A percentile compares a stretch with the other conserved stretches of the same genome.
Conservation (phyloP, 495 filamentous ascomycete species). For the Daldinia caldariorum region DNA sequence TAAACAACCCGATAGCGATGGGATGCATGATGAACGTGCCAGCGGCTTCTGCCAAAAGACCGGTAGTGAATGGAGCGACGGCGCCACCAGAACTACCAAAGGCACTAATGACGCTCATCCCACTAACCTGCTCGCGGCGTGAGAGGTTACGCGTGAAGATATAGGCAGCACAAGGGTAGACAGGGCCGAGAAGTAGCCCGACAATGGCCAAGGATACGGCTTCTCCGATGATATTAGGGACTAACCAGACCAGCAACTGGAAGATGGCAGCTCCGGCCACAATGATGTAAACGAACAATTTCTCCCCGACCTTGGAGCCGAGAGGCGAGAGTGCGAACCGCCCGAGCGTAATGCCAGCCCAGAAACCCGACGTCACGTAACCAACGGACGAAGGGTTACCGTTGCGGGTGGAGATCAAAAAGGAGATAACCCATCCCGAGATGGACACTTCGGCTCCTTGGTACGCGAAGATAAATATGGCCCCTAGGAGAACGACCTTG, state of each 20-base stretch:
- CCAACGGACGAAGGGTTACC: slow-evolving; percentile 74
- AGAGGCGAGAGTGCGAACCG: slow-evolving; percentile 72
- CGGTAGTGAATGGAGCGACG: slow-evolving; percentile 77
- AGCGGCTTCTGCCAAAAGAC: slow-evolving; percentile 71
- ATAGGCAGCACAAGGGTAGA: slow-evolving; percentile 76
- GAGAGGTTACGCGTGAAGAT: slow-evolving; percentile 72
- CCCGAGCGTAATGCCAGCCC: slow-evolving; percentile 81
- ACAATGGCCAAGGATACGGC: slow-evolving; percentile 76
- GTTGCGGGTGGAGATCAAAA: slow-evolving; percentile 74
- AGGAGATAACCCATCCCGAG: slow-evolving; percentile 85
- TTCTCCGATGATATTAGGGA: slow-evolving; percentile 76
- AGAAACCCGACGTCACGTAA: slow-evolving; percentile 85
- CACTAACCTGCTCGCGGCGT: slow-evolving; percentile 69
- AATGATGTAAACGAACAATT: slow-evolving; percentile 68
- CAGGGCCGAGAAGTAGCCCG: slow-evolving; percentile 79
- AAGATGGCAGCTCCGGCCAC: slow-evolving; percentile 68
- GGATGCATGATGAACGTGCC: slow-evolving; percentile 83
- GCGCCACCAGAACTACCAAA: slow-evolving; percentile 81
- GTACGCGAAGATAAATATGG: slow-evolving; percentile 83
- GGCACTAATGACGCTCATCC: slow-evolving; percentile 74
- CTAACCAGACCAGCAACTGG: slow-evolving; percentile 77
- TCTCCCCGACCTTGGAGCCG: slow-evolving; percentile 74
- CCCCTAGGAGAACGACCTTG: slow-evolving; percentile 71
- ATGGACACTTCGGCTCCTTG: slow-evolving; percentile 82
- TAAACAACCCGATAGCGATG: slow-evolving; percentile 72